phyloP scores from a whole-genome alignment of 176 grass and related monocot species.

The Pharus latifolius region DNA sequence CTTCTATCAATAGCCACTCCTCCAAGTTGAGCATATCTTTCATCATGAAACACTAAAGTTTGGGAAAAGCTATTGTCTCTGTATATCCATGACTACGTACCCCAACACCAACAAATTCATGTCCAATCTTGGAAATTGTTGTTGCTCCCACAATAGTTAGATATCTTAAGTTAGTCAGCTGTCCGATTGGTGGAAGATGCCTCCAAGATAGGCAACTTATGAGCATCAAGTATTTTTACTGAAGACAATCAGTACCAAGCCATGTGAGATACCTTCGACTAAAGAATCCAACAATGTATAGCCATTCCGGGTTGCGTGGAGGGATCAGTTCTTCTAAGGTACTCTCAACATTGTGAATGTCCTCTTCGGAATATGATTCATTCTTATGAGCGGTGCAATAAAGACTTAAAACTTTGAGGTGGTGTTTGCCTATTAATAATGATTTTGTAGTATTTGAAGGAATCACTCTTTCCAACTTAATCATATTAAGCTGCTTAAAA shows the following conservation, averaged over 20 bases:
- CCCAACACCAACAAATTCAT: background rate
- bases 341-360: background rate
- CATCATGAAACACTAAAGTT: background rate
- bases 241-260: background rate
- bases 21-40: constrained; percentile 15
- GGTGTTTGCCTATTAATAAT: background rate
- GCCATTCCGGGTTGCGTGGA: background rate
- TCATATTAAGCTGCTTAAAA: background rate
- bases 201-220: background rate
- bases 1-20: constrained; percentile 14
- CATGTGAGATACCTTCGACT: background rate
- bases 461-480: background rate
- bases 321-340: constrained; percentile 8
- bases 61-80: constrained; percentile 3
- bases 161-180: constrained; percentile 6
- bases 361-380: background rate
- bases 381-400: accelerated
- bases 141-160: background rate
- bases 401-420: background rate
- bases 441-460: background rate
- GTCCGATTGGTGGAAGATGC: constrained; percentile 9
- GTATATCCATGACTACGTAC: background rate
- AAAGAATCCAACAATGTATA: background rate
- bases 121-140: background rate
- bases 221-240: background rate